Percentiles rank a stretch among this genome's conserved stretches.
Evolutionary conservation across 2,329 filamentous ascomycete species (phyloP).

Genomic region (Metarhizium humberi): DNA sequence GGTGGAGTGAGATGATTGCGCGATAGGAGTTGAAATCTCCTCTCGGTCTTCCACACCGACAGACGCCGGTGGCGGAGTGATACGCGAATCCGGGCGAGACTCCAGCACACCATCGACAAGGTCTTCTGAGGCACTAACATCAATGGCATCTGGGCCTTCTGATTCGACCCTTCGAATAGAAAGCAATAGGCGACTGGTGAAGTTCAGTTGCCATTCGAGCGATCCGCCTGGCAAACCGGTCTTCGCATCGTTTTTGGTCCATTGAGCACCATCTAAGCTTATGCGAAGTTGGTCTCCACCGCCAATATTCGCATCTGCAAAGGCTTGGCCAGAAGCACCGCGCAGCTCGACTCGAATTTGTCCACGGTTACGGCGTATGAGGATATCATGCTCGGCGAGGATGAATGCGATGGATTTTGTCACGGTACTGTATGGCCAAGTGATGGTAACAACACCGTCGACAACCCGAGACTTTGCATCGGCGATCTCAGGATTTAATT

Average conservation of each 20-base stretch:
- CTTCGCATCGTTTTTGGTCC: conserved; percentile 44
- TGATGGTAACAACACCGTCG: conserved; percentile 68
- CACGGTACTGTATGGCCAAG: conserved; percentile 85
- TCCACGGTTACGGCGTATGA: conserved; percentile 64
- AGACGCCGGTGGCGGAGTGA: not conserved
- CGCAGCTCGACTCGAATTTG: conserved; percentile 73
- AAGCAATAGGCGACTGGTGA: conserved; percentile 38
- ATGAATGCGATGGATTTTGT: conserved; percentile 66
- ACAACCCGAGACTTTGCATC: conserved; percentile 37
- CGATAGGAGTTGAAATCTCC: conserved; percentile 4
- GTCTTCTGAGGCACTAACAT: conserved; percentile 33
- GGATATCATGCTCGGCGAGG: conserved; percentile 76
- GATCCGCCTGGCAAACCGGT: conserved; percentile 40
- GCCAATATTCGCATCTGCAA: conserved; percentile 58
- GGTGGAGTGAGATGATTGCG: conserved; percentile 2
- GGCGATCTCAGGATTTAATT: conserved; percentile 39
- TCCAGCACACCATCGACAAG: conserved; percentile 8
- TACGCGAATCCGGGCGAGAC: not conserved
- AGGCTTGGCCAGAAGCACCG: conserved; percentile 58
- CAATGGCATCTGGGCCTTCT: conserved; percentile 37
- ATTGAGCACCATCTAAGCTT: conserved; percentile 58
- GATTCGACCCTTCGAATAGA: conserved; percentile 33
- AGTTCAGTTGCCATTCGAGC: conserved; percentile 51
- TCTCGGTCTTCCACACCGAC: not conserved
- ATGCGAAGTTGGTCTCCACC: conserved; percentile 71